These are phyloP conservation scores for Pisolithus tinctorius DNA, from an alignment of 768 basidiomycete species.

Conservation along the genomic window DNA sequence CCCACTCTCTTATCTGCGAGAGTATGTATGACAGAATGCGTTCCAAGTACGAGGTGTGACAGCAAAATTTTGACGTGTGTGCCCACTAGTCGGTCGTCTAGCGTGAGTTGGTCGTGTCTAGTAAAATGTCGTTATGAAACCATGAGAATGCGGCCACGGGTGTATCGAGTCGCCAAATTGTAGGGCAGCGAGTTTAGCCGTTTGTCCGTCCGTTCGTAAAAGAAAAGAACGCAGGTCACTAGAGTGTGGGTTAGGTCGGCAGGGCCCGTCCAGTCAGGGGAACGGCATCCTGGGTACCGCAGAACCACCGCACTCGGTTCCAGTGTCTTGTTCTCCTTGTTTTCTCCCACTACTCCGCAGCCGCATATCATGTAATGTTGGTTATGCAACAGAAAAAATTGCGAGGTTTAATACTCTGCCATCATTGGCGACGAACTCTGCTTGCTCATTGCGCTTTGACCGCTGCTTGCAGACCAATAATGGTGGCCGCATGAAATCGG, in stretches of 20 bases:
- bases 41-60: too few species aligned
- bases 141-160: background rate
- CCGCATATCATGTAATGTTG: background rate
- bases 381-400: background rate
- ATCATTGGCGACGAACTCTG: background rate
- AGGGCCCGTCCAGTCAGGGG: too few species aligned
- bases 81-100: background rate
- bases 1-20: background rate
- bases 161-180: background rate
- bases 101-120: background rate
- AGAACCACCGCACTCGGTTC: too few species aligned
- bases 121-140: background rate
- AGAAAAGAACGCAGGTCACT: too few species aligned
- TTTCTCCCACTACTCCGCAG: too few species aligned
- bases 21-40: too few species aligned
- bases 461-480: constrained; percentile 11
- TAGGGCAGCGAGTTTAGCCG: background rate
- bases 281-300: too few species aligned
- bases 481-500: constrained; percentile 9
- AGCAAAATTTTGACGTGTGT: background rate
- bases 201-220: background rate
- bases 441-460: constrained; percentile 1
- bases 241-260: too few species aligned
- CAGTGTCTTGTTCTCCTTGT: too few species aligned
- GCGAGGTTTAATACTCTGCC: background rate